These are phyloP conservation scores for Pichia scutulata DNA, from an alignment of 805 yeast genomes.

Conservation along the genomic window DNA sequence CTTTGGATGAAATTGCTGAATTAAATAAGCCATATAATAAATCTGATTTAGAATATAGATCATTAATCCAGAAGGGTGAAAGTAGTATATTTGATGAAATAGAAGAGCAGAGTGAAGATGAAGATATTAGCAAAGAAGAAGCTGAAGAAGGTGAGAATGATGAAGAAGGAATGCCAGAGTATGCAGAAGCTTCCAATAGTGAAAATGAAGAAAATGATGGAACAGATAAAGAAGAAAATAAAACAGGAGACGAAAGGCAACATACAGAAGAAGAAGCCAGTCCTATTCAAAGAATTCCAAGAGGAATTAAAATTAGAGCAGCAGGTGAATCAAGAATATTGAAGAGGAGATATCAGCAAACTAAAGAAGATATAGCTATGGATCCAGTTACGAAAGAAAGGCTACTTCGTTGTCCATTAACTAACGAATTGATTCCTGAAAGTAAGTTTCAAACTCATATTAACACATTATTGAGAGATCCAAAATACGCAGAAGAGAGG, in stretches of 20 bases:
- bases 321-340: conserved; percentile 61
- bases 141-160: conserved; percentile 11
- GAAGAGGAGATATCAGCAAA: conserved; percentile 21
- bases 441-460: conserved; percentile 65
- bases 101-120: conserved; percentile 4
- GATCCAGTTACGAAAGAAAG: conserved; percentile 20
- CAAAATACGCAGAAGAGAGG: conserved; percentile 65
- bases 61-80: conserved; percentile 42
- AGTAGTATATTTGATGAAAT: conserved; percentile 13
- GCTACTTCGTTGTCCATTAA: conserved; percentile 67
- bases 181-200: conserved; percentile 7
- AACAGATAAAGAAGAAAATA: neutral
- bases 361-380: neutral
- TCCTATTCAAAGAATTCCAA: conserved; percentile 15
- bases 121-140: conserved; percentile 2
- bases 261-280: neutral
- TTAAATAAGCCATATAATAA: conserved; percentile 48
- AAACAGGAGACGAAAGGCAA: neutral
- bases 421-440: conserved; percentile 64
- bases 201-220: conserved; percentile 7
- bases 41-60: conserved; percentile 52
- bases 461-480: conserved; percentile 63
- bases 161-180: conserved; percentile 7
- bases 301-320: conserved; percentile 57
- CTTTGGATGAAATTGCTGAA: conserved; percentile 50